Evolutionary conservation across 495 filamentous ascomycete species (phyloP).

Genomic region (Terfezia boudieri): DNA sequence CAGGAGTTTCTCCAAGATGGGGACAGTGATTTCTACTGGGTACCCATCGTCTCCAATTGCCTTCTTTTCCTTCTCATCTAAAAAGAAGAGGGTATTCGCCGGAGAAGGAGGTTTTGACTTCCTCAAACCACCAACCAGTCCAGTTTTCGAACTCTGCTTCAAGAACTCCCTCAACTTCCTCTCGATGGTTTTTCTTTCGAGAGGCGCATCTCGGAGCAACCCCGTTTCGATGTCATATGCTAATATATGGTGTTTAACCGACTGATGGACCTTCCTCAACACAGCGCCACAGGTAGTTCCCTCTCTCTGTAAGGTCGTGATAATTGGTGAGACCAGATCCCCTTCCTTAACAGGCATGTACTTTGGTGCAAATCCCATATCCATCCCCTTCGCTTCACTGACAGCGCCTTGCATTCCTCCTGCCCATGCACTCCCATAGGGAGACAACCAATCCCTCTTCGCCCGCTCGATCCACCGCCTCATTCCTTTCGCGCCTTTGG

Average conservation of each 20-base stretch:
- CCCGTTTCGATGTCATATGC: slow-evolving; percentile 11
- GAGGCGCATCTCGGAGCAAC: slow-evolving; percentile 10
- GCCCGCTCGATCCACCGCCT: neutral
- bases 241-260: slow-evolving; percentile 12
- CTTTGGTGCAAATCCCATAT: neutral
- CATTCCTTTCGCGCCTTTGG: neutral
- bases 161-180: neutral
- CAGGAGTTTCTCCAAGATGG: slow-evolving; percentile 6
- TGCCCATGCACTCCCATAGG: neutral
- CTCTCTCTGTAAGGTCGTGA: neutral
- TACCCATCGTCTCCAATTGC: slow-evolving; percentile 5
- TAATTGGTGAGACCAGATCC: neutral
- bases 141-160: neutral
- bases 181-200: neutral
- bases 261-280: slow-evolving; percentile 3
- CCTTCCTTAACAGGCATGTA: neutral
- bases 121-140: neutral
- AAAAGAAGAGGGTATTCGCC: neutral
- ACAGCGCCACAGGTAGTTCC: neutral
- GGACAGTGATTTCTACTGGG: slow-evolving; percentile 3
- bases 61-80: neutral
- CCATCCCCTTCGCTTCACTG: neutral
- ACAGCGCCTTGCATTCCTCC: neutral
- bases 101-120: neutral
- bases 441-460: neutral